Evolutionary conservation across 495 filamentous ascomycete genomes (phyloP).

Genomic region (Thozetella sp.): DNA sequence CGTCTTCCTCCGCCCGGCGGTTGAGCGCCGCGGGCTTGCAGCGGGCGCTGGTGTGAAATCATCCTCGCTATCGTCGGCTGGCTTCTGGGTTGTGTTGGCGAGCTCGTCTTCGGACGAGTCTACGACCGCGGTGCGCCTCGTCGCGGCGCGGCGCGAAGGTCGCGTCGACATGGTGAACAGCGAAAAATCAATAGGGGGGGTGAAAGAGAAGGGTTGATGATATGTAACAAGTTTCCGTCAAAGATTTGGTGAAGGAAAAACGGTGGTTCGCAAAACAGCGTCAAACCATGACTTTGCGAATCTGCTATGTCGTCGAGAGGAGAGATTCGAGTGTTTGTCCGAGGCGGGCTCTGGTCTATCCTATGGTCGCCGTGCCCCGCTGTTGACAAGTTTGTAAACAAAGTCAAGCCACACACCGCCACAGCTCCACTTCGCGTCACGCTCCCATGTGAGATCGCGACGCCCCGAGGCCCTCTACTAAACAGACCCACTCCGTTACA

Average conservation of each 20-base stretch:
- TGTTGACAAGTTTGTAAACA: slow-evolving; percentile 33
- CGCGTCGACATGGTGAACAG: slow-evolving; percentile 60
- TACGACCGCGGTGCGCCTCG: slow-evolving; percentile 68
- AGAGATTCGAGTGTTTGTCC: slow-evolving; percentile 7
- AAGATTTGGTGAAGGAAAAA: slow-evolving; percentile 3
- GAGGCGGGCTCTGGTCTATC: slow-evolving; percentile 14
- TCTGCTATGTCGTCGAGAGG: background rate
- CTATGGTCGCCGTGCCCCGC: slow-evolving; percentile 3
- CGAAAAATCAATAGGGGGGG: background rate
- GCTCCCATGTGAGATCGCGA: background rate
- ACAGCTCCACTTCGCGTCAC: slow-evolving; percentile 7
- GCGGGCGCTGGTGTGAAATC: slow-evolving; percentile 78
- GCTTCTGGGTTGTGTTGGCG: slow-evolving; percentile 54
- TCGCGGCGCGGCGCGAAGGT: slow-evolving; percentile 73
- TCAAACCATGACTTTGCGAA: background rate
- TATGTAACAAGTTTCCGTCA: background rate
- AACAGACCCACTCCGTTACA: background rate
- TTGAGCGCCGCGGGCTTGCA: slow-evolving; percentile 39
- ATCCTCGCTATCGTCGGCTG: slow-evolving; percentile 69
- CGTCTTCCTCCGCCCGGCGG: slow-evolving; percentile 56
- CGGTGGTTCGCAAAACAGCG: background rate
- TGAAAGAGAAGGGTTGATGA: background rate
- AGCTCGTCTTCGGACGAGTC: slow-evolving; percentile 78
- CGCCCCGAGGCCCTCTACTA: background rate
- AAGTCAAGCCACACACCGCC: slow-evolving; percentile 22